Evolutionary conservation across 345 rosid species (phyloP).

Genomic region (Combretum micranthum): DNA sequence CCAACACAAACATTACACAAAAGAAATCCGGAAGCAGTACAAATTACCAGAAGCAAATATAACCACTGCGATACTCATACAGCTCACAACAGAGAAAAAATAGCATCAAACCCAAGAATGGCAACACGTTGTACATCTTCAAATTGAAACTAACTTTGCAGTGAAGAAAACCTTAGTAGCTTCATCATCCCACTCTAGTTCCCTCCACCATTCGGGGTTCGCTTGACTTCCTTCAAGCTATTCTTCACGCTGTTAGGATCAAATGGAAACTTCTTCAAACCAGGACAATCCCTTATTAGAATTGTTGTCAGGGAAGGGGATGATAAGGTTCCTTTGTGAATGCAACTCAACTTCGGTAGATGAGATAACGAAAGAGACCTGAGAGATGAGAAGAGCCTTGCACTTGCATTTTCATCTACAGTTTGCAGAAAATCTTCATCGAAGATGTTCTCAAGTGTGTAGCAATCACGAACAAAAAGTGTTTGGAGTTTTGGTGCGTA

Average conservation of each 20-base stretch:
- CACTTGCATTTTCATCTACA: background rate
- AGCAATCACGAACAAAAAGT: background rate
- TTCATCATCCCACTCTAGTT: slow-evolving; percentile 19
- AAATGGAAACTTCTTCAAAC: slow-evolving; percentile 14
- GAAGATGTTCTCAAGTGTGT: slow-evolving; percentile 1
- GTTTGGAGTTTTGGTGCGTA: background rate
- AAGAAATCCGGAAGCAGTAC: too few relatives aligned
- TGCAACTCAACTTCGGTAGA: slow-evolving; percentile 9
- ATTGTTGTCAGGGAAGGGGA: slow-evolving; percentile 10
- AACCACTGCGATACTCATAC: too few relatives aligned
- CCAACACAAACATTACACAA: too few relatives aligned
- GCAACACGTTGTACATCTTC: too few relatives aligned
- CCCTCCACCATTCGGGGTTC: slow-evolving; percentile 15
- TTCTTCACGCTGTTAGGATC: slow-evolving; percentile 2
- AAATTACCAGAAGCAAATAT: too few relatives aligned
- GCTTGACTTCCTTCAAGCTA: slow-evolving; percentile 8
- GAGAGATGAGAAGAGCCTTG: too few relatives aligned
- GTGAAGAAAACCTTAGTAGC: slow-evolving; percentile 6
- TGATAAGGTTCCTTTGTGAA: background rate
- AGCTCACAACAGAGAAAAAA: too few relatives aligned
- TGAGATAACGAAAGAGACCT: background rate
- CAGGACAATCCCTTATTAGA: background rate
- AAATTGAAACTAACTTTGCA: background rate
- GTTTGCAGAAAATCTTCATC: background rate
- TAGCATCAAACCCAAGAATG: too few relatives aligned